Base-by-base conservation (phyloP, 441 rosid genomes). In the Populus tomentosa region DNA sequence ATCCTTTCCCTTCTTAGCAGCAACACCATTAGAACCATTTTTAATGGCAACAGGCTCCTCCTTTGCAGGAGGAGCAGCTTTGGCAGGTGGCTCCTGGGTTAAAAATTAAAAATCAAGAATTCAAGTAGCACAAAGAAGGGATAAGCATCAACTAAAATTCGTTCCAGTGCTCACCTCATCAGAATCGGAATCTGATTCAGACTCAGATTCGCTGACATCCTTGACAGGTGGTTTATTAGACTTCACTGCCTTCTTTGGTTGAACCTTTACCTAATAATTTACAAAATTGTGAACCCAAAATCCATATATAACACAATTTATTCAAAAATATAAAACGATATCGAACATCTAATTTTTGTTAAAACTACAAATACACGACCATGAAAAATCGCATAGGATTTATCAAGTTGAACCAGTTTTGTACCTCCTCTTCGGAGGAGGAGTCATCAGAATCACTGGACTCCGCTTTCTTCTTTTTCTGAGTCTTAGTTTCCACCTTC, bases 381-480 rank as follows among this genome's bases (percentile, higher is more conserved):
- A 9, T 18, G 61, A 53, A 53, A 53, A 5, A 1, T 0, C 7
- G 3, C 20, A 1, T 53, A 7, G 7, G 61, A 53, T 53, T 53
- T 18, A 53, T 53, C 61, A 16, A 53, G 61, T 53, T 16, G n/a
- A 53, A 1, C n/a, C n/a, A 53, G n/a, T 53, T 53, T 0, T 53
- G n/a, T 53, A 53, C 18, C 32, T 89, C 95, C 80, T 90, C 95
- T 66, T 94, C 97, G 0, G 92, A 89, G 18, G 93, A 89, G 28
- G 90, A 82, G 5, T 80, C 85, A 2, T 85, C 84, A 70, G 97
- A 90, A 79, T 88, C 79, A 64, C 86, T 84, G 1, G 81, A 83
- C 74, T 87, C 94, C 46, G 69, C 87, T 81, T 88, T 90, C 73
- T 84, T 88, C 78, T 84, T 88, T 76, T 82, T 87, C 59, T 79